Base-by-base conservation (phyloP, 2,329 filamentous ascomycete species). In the Fusarium sp. region DNA sequence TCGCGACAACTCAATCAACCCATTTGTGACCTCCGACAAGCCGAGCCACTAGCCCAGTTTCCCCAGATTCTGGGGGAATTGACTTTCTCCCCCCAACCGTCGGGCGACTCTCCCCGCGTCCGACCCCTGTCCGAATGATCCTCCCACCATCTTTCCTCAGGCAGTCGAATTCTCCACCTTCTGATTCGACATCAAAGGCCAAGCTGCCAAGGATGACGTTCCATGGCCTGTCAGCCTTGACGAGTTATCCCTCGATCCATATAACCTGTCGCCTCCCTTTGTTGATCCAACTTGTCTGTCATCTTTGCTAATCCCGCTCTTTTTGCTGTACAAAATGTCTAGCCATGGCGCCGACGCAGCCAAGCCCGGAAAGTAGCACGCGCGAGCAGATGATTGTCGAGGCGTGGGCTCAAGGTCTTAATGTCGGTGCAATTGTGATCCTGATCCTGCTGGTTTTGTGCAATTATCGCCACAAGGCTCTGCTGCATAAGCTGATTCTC, bases 401-500 rank as follows among this genome's bases (percentile, higher is more conserved):
- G 40, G 66, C 70, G 12, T 72, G 70, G 70, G 70, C 66, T 20
- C 70, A 72, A 6, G 70, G 70, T 0, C 60, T 72, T 6, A 72
- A 73, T 12, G 27, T 72, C 4, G 70, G 70, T 6, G 70, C 61
- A 1, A 33, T 70, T 10, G 22, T 67, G 2, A 35, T 72, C 2
- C 66, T 72, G 7, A 43, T 72, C 2, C 10, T 72, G 2, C 5
- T 72, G 9, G 66, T 72, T 10, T 38, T 72, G 30, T 72, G 70
- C 38, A 72, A 72, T 35, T 72, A 73, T 35, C 57, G 70, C 1
- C 58, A 15, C 11, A 73, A 70, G 11, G 62, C 66, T 15, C 43
- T 73, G 22, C 32, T 72, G 22, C 70, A 72, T 38, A 72, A 72
- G 25, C 70, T 72, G 12, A 70, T 72, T 67, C 57, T 72, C 5